Evolutionary conservation across 208 protist species (phyloP).

Genomic region (Willaertia magna): DNA sequence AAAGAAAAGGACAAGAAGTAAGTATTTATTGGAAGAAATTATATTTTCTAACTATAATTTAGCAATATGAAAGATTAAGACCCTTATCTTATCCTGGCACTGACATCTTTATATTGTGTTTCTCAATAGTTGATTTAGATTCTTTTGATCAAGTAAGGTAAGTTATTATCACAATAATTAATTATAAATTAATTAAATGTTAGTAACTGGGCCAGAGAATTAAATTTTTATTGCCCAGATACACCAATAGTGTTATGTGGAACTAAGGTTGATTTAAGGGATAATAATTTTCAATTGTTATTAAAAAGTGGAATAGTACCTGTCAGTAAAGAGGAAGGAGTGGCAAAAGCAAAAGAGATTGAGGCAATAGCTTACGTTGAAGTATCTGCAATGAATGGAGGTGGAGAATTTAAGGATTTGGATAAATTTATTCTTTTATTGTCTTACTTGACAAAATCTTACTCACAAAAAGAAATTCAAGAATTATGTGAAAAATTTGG

Average conservation of each 20-base stretch:
- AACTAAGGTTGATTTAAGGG: neutral
- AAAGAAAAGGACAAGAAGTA: no score
- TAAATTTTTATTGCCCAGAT: neutral
- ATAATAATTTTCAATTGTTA: neutral
- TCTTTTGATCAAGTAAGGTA: no score
- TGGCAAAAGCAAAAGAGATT: neutral
- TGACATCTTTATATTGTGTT: slow-evolving; percentile 59
- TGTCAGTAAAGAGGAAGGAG: neutral
- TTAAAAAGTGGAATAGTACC: neutral
- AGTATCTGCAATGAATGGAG: no score
- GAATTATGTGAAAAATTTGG: no score
- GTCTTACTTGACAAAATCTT: no score
- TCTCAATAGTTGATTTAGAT: neutral
- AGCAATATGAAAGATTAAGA: slow-evolving; percentile 72
- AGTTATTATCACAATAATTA: no score
- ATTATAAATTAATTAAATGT: no score
- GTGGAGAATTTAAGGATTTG: no score
- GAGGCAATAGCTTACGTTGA: neutral
- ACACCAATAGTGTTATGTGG: neutral
- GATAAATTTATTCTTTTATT: no score
- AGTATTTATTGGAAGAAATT: no score
- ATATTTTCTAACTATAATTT: no score
- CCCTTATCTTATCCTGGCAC: slow-evolving; percentile 66
- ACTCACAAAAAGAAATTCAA: no score
- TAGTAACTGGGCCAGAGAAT: neutral